Evolutionary conservation across 2,329 filamentous ascomycete species (phyloP).

Genomic region (Blastomyces silverae): DNA sequence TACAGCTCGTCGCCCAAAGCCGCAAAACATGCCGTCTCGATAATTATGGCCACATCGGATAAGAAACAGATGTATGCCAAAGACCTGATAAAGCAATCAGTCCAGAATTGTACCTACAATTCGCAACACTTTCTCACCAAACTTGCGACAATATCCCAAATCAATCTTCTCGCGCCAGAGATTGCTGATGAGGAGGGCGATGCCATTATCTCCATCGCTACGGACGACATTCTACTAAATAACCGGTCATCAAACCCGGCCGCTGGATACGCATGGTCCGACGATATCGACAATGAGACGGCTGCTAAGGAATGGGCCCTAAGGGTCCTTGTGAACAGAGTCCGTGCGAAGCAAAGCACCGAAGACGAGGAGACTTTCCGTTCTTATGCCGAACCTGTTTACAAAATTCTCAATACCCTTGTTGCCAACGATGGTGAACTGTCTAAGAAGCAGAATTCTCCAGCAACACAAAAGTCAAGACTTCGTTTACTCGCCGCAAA

Average conservation of each 20-base stretch:
- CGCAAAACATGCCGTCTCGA: slow-evolving; percentile 88
- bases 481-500: slow-evolving; percentile 76
- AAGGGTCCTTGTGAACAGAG: slow-evolving; percentile 76
- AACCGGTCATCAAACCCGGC: slow-evolving; percentile 49
- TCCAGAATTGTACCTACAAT: slow-evolving; percentile 67
- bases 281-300: slow-evolving; percentile 71
- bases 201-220: slow-evolving; percentile 68
- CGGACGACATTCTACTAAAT: slow-evolving; percentile 66
- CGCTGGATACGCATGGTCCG: slow-evolving; percentile 60
- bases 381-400: slow-evolving; percentile 58
- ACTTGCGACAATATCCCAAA: slow-evolving; percentile 51
- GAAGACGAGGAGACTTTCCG: slow-evolving; percentile 40
- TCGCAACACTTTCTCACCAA: slow-evolving; percentile 63
- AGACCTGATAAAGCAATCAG: slow-evolving; percentile 69
- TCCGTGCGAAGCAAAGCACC: slow-evolving; percentile 58
- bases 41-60: slow-evolving; percentile 70
- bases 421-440: slow-evolving; percentile 72
- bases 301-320: slow-evolving; percentile 77
- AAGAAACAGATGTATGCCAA: slow-evolving; percentile 79
- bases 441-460: slow-evolving; percentile 66
- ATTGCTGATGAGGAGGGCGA: slow-evolving; percentile 68
- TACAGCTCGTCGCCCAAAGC: slow-evolving; percentile 74
- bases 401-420: slow-evolving; percentile 70
- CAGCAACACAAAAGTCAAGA: slow-evolving; percentile 69
- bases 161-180: slow-evolving; percentile 67